Base-by-base conservation (phyloP, 352 stramenopile genomes). In the Globisporangium paroecandrum region DNA sequence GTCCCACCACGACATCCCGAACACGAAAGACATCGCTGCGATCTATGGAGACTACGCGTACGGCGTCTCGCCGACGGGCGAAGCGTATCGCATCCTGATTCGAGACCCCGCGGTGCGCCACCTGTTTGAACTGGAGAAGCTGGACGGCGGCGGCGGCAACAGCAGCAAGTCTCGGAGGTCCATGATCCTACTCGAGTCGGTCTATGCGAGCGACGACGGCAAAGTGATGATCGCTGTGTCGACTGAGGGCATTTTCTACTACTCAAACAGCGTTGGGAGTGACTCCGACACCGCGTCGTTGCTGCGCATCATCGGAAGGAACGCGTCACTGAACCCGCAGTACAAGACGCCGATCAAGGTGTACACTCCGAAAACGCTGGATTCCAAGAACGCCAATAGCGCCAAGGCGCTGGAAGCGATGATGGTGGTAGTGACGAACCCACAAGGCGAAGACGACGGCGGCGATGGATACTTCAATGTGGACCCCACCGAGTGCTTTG, bases 261-360 rank as follows among this genome's bases (percentile, higher is more conserved):
- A 91, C 69, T 80, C 85, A 12, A 88, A 84, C 29, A 57, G 64
- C 18, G 73, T 69, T 4, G 60, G 56, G 3, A 61, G 71, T 13
- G 58, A 68, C 32, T 24, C 57, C 4, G 59, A 65, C 12, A 64
- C 58, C 10, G 55, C 68, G 3, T 60, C 67, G n/a, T 63, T 62
- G 15, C 62, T 93, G 38, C 72, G 74, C 4, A 89, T 93, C 68
- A 89, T 91, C 41, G 85, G 85, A 32, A 80, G 82, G 34, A 91
- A 89, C 62, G 74, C 84, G 6, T 93, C 84, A 32, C 65, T 83
- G 56, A 88, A 93, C 49, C 63, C 76, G 20, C 69, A 87, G 34
- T 93, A 80, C 68, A 89, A 89, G 60, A 78, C 79, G 12, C 81
- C 82, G 0, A 93, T 93, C 81, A 89, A 85, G 62, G 82, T 93